These are phyloP conservation scores for Gossypium thurberi DNA, from an alignment of 345 rosid genomes.

Conservation along the genomic window DNA sequence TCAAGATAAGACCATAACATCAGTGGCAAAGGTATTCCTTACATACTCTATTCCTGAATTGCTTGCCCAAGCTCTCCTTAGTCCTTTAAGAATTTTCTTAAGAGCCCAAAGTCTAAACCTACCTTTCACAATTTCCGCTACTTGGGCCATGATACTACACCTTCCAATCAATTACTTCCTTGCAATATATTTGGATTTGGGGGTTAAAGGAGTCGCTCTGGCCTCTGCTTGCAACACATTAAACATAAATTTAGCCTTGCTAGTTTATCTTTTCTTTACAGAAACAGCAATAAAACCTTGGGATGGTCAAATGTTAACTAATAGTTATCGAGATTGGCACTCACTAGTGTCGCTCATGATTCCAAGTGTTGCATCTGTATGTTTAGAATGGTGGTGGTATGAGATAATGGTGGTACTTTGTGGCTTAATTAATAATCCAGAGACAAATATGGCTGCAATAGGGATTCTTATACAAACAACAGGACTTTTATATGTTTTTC, in stretches of 20 bases:
- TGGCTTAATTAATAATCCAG: slow-evolving; percentile 24
- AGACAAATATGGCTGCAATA: slow-evolving; percentile 31
- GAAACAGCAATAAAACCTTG: slow-evolving; percentile 28
- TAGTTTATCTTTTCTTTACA: slow-evolving; percentile 18
- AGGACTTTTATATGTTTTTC: slow-evolving; percentile 27
- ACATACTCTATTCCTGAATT: slow-evolving; percentile 33
- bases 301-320: slow-evolving; percentile 3
- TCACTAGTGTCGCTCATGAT: slow-evolving; percentile 19
- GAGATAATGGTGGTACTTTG: slow-evolving; percentile 33
- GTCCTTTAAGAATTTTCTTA: slow-evolving; percentile 28
- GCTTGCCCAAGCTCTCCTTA: slow-evolving; percentile 31
- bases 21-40: slow-evolving; percentile 24
- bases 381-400: slow-evolving; percentile 45
- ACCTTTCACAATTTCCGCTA: slow-evolving; percentile 22
- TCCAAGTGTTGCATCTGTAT: slow-evolving; percentile 24
- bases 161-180: slow-evolving; percentile 29
- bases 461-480: slow-evolving; percentile 35
- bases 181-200: slow-evolving; percentile 14
- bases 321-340: slow-evolving; percentile 13
- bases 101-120: slow-evolving; percentile 27
- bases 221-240: slow-evolving; percentile 23
- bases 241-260: slow-evolving; percentile 18
- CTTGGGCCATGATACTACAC: slow-evolving; percentile 22
- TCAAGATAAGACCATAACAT: slow-evolving; percentile 19
- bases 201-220: slow-evolving; percentile 27